Evolutionary conservation across 345 rosid species (phyloP).

Genomic region (Dimocarpus longan): DNA sequence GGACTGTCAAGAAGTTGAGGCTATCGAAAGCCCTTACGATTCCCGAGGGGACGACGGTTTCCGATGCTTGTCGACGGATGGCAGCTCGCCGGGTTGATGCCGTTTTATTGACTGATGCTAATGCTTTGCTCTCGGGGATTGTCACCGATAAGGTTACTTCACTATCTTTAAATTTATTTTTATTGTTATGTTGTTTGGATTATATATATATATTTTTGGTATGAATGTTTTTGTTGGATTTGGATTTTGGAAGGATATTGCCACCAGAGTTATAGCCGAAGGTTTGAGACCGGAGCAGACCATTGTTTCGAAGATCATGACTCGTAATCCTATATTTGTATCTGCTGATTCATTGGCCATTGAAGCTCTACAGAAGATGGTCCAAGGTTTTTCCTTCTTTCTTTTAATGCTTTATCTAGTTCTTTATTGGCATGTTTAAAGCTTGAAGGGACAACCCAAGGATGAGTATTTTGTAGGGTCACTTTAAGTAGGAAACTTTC

Average conservation of each 20-base stretch:
- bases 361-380: constrained; percentile 98
- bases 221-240: constrained; percentile 5
- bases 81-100: constrained; percentile 94
- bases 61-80: constrained; percentile 92
- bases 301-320: constrained; percentile 85
- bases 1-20: constrained; percentile 91
- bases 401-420: too few species aligned
- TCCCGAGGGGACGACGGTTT: constrained; percentile 90
- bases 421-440: too few species aligned
- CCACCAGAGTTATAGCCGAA: constrained; percentile 90
- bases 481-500: not conserved
- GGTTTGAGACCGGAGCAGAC: constrained; percentile 94
- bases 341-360: constrained; percentile 82
- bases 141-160: constrained; percentile 77
- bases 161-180: not conserved
- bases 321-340: constrained; percentile 88
- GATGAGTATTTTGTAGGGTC: not conserved
- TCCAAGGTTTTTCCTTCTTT: constrained; percentile 61
- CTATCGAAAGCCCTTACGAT: constrained; percentile 93
- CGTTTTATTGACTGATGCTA: constrained; percentile 83
- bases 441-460: too few species aligned
- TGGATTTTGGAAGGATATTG: constrained; percentile 50
- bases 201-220: not conserved
- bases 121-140: constrained; percentile 91
- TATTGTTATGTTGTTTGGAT: not conserved